Percentiles rank a stretch among this genome's conserved stretches.
Conservation (phyloP, 2,329 filamentous ascomycete species). For the Microdochium trichocladiopsis region DNA sequence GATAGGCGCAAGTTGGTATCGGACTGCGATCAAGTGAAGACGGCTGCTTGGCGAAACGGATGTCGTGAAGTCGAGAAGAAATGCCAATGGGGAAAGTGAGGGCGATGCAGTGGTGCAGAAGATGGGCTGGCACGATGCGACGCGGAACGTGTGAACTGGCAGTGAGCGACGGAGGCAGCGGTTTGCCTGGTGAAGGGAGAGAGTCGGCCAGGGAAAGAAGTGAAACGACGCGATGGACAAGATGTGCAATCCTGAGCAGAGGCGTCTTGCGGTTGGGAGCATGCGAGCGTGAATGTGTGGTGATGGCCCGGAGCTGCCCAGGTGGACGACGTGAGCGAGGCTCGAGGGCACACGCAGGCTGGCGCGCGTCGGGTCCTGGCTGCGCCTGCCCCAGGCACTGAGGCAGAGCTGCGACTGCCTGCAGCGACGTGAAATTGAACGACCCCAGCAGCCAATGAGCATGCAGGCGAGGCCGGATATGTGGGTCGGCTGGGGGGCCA, state of each 20-base stretch:
- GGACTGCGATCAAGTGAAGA: too few relatives aligned
- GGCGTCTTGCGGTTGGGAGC: neutral
- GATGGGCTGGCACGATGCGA: too few relatives aligned
- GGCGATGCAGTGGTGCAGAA: too few relatives aligned
- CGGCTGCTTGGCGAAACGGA: too few relatives aligned
- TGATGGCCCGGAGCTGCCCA: neutral
- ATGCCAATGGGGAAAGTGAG: too few relatives aligned
- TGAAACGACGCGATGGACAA: neutral
- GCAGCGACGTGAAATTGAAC: neutral
- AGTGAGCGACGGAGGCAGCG: neutral
- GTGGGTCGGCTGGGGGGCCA: neutral
- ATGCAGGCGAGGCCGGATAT: neutral
- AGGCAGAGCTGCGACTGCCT: neutral
- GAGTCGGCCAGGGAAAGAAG: neutral
- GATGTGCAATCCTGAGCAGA: neutral
- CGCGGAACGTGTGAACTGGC: neutral
- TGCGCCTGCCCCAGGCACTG: too few relatives aligned
- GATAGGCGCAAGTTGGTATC: too few relatives aligned
- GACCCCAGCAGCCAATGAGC: neutral
- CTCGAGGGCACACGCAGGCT: neutral
- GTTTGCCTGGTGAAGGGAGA: neutral
- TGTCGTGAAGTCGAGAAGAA: too few relatives aligned
- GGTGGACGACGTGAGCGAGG: neutral
- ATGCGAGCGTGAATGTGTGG: neutral
- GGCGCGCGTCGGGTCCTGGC: neutral